Percentiles rank a stretch among this genome's conserved stretches.
Conservation (phyloP, 352 stramenopile species). For the Phytophthora megakarya region DNA sequence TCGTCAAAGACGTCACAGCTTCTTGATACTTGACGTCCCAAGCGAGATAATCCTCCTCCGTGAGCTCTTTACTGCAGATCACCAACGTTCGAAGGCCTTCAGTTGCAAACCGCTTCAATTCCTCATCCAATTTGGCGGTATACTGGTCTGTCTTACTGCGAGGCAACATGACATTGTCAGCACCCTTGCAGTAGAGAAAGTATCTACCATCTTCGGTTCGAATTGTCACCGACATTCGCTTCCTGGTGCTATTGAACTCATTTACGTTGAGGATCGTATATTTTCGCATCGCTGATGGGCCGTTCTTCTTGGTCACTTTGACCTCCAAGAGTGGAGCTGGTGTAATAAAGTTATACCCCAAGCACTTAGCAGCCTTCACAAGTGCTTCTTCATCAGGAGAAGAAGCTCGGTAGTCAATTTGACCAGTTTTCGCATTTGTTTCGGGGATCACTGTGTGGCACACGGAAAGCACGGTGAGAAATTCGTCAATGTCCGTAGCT, state of each 20-base stretch:
- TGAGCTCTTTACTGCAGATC: conserved; percentile 66
- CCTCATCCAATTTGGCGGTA: conserved; percentile 39
- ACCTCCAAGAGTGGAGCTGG: conserved; percentile 62
- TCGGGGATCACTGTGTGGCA: conserved; percentile 83
- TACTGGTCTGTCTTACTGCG: conserved; percentile 45
- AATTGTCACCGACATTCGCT: conserved; percentile 98
- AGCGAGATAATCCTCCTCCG: conserved; percentile 53
- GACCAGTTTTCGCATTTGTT: conserved; percentile 47
- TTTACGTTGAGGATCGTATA: conserved; percentile 83
- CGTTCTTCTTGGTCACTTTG: conserved; percentile 54
- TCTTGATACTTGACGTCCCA: conserved; percentile 72
- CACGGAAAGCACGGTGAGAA: conserved; percentile 71
- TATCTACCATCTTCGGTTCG: conserved; percentile 51
- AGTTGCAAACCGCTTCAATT: conserved; percentile 79
- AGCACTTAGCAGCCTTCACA: conserved; percentile 80
- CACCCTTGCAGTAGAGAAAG: conserved; percentile 77
- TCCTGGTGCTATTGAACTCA: conserved; percentile 93
- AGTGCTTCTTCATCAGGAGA: conserved; percentile 94
- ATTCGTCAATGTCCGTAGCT: conserved; percentile 57
- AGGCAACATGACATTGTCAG: conserved; percentile 88
- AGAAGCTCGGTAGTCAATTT: conserved; percentile 84
- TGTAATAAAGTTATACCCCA: conserved; percentile 73
- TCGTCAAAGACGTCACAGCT: conserved; percentile 62
- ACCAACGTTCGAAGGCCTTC: conserved; percentile 88
- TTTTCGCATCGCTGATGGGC: conserved; percentile 26